Evolutionary conservation across 495 filamentous ascomycete genomes (phyloP), one percentile per base, ranked within the genome.

Genomic region (Aspergillus mulundensis): DNA sequence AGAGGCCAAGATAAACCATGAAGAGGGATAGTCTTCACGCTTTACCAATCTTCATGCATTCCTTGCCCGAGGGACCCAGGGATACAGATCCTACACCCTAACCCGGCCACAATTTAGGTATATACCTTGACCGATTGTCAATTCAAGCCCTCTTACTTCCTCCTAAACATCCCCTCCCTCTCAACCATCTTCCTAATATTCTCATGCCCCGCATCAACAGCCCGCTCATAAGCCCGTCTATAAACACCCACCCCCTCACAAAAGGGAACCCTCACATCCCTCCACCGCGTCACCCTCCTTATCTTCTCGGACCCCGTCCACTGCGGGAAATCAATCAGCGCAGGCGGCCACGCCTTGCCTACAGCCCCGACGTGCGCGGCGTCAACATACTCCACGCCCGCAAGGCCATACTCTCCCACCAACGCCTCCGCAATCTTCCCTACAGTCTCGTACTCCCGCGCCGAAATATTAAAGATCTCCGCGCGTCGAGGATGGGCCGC

Each of bases 281-380:
- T 42, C 57, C 57, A 59, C 34, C 45, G 44, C 7, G 51, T 54
- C 3, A 54, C 16, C 3, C 14, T 41, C 7, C 50, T 36, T 23
- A 59, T 24, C 11, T 58, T 59, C 7, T 54, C 44, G 12, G 50
- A 54, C 2, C 41, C 43, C 14, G 51, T 54, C 57, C 57, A 59
- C 50, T 59, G 50, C 16, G 44, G 45, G 34, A 59, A 54, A 14
- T 50, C 50, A 28, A 54, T 54, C 23, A 59, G 38, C 16, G 21
- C 21, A 1, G 39, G 47, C 20, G 40, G 25, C 54, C 54, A 57
- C 3, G 54, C 32, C 12, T 36, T 36, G 32, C 32, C 32, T 14
- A 36, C 51, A 16, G 51, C 21, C 28, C 28, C 28, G 4, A 30
- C 28, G 10, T 30, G 5, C 10, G 4, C 28, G 10, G 28, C 4